These are phyloP conservation scores for Triticum dicoccoides DNA, from an alignment of 176 grass and related monocot genomes.

Conservation along the genomic window DNA sequence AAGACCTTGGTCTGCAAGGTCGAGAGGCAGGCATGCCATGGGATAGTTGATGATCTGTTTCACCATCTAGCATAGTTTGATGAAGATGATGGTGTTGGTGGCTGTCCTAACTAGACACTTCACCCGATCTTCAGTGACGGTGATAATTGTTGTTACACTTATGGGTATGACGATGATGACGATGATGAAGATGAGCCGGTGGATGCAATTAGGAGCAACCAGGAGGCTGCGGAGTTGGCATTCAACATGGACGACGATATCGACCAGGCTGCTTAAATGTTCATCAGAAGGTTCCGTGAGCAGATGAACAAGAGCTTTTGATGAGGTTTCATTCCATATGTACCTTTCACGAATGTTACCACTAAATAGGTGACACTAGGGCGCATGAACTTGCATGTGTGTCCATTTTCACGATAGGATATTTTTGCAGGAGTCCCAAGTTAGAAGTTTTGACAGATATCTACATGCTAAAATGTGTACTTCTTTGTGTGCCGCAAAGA, in stretches of 20 bases:
- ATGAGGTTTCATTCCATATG: too few species aligned
- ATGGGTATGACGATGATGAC: neutral
- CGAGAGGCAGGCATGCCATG: neutral
- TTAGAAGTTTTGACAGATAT: too few species aligned
- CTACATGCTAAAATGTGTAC: too few species aligned
- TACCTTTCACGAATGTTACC: too few species aligned
- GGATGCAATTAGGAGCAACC: constrained; percentile 55
- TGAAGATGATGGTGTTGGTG: neutral
- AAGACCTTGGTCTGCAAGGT: constrained; percentile 15
- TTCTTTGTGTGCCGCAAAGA: too few species aligned
- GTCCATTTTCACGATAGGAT: too few species aligned
- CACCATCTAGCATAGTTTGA: neutral
- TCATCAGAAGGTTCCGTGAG: constrained; percentile 66
- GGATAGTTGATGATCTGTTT: neutral
- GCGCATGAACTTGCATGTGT: too few species aligned
- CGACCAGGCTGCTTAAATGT: constrained; percentile 63
- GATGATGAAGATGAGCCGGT: constrained; percentile 28
- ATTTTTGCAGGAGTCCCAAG: too few species aligned
- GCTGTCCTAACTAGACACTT: neutral
- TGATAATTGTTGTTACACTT: neutral
- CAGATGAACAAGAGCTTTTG: constrained; percentile 41
- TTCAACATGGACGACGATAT: constrained; percentile 71
- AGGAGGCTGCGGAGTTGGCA: constrained; percentile 48
- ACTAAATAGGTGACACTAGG: too few species aligned
- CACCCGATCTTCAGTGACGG: neutral